Conservation (phyloP, 75 land plant species). For the Pinus taeda region DNA sequence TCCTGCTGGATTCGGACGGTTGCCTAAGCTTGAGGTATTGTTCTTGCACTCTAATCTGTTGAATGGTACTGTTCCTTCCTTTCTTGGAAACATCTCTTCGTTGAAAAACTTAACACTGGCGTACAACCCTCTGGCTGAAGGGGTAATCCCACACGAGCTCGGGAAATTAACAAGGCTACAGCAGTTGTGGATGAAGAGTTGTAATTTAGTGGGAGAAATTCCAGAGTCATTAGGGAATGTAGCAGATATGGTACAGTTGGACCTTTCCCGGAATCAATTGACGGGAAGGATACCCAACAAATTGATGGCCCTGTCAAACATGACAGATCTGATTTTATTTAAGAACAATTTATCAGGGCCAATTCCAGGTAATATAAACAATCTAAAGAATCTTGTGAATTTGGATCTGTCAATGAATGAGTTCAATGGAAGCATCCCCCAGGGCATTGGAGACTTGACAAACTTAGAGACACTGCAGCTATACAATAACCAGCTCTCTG, state of each 20-base stretch:
- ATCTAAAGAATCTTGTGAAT: constrained; percentile 7
- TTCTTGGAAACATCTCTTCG: constrained; percentile 43
- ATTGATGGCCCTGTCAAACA: constrained; percentile 3
- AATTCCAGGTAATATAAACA: constrained; percentile 24
- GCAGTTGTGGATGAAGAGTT: constrained; percentile 26
- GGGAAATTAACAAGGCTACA: constrained; percentile 43
- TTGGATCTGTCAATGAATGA: constrained; percentile 16
- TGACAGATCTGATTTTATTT: constrained; percentile 9
- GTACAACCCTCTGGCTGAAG: constrained; percentile 34
- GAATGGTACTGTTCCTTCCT: constrained; percentile 54
- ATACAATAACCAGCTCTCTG: constrained; percentile 27
- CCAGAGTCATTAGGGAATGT: constrained; percentile 36
- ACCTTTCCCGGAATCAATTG: constrained; percentile 10
- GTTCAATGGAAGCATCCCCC: constrained; percentile 33
- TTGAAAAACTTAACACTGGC: constrained; percentile 43
- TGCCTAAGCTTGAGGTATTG: constrained; percentile 29
- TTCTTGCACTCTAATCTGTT: constrained; percentile 31
- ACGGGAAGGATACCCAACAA: constrained; percentile 7
- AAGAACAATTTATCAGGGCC: constrained; percentile 20
- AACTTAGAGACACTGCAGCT: constrained; percentile 18
- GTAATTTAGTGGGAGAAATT: constrained; percentile 52
- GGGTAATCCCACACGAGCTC: constrained; percentile 40
- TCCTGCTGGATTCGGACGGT: constrained; percentile 38
- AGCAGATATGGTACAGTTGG: constrained; percentile 5
- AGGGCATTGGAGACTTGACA: constrained; percentile 27